Percentiles rank a stretch among this genome's conserved stretches.
Conservation (phyloP, 1,284 basidiomycete genomes). For the Mycena sp. region DNA sequence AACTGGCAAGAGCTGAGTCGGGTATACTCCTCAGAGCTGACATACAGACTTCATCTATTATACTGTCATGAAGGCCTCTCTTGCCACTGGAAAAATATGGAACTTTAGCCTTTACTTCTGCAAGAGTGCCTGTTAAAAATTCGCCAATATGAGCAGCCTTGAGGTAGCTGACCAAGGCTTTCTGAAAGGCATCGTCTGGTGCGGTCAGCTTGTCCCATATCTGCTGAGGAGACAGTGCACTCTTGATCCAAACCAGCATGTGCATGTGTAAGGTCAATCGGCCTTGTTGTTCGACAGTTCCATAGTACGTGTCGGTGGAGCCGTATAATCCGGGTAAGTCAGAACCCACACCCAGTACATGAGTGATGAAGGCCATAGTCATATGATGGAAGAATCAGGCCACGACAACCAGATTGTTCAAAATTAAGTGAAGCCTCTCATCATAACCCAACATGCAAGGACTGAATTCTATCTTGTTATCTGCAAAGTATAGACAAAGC, state of each 20-base stretch:
- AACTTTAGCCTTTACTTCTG: neutral
- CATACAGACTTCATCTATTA: neutral
- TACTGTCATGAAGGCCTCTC: neutral
- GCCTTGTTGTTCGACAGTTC: slow-evolving; percentile 28
- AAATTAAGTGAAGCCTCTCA: slow-evolving; percentile 17
- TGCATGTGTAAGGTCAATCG: slow-evolving; percentile 14
- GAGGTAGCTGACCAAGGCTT: neutral
- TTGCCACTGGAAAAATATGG: neutral
- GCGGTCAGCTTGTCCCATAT: neutral
- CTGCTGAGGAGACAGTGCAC: slow-evolving; percentile 3
- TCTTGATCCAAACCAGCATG: slow-evolving; percentile 6
- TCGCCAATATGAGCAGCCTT: slow-evolving; percentile 36
- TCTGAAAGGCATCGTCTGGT: neutral
- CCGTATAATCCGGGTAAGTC: slow-evolving; percentile 28
- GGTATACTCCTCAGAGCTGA: neutral
- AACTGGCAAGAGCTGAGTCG: neutral
- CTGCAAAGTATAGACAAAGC: slow-evolving; percentile 39
- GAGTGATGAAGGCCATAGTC: slow-evolving; percentile 35
- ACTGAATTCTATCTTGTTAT: slow-evolving; percentile 36
- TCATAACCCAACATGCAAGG: slow-evolving; percentile 9
- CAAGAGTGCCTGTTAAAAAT: neutral
- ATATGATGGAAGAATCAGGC: slow-evolving; percentile 37
- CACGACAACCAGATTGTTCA: slow-evolving; percentile 37
- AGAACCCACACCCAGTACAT: slow-evolving; percentile 30
- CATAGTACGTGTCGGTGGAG: slow-evolving; percentile 37